A percentile compares a stretch with the other conserved stretches of the same genome.
These are phyloP conservation scores for Phallus indusiatus DNA, from an alignment of 768 basidiomycete species.

Conservation along the genomic window DNA sequence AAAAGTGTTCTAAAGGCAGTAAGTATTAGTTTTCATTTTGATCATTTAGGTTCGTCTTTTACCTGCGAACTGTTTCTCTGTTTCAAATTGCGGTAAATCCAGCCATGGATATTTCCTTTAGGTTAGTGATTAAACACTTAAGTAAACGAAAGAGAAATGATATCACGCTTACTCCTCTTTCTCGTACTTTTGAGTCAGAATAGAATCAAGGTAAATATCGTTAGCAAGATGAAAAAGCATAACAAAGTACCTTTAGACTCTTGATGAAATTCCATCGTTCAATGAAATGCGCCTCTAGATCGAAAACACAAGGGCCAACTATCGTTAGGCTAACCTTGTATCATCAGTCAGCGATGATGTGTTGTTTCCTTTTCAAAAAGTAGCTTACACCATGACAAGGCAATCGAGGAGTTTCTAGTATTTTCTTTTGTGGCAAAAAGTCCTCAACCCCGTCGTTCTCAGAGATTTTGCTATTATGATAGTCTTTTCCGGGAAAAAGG, in stretches of 20 bases:
- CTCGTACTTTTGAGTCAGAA: background rate
- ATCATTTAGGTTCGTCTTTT: background rate
- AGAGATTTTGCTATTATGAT: constrained; percentile 78
- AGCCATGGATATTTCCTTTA: background rate
- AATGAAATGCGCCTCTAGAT: constrained; percentile 86
- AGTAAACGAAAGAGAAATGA: background rate
- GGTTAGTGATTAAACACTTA: background rate
- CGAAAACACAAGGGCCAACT: constrained; percentile 72
- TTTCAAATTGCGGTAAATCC: background rate
- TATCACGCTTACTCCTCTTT: background rate
- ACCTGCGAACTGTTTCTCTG: background rate
- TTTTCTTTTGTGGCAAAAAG: constrained; percentile 61
- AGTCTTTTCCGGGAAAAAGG: constrained; percentile 78
- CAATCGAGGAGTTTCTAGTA: constrained; percentile 66
- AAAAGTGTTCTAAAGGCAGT: constrained; percentile 9
- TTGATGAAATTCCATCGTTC: constrained; percentile 91
- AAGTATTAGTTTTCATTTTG: background rate
- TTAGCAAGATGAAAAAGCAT: background rate
- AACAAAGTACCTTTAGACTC: constrained; percentile 54
- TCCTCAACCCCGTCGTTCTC: constrained; percentile 70
- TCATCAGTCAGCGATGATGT: background rate
- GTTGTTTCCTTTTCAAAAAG: constrained; percentile 7
- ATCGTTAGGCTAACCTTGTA: constrained; percentile 74
- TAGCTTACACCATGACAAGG: constrained; percentile 87
- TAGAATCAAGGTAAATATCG: background rate